Base-by-base conservation (phyloP, 257 asterid species). In the Prunella vulgaris region DNA sequence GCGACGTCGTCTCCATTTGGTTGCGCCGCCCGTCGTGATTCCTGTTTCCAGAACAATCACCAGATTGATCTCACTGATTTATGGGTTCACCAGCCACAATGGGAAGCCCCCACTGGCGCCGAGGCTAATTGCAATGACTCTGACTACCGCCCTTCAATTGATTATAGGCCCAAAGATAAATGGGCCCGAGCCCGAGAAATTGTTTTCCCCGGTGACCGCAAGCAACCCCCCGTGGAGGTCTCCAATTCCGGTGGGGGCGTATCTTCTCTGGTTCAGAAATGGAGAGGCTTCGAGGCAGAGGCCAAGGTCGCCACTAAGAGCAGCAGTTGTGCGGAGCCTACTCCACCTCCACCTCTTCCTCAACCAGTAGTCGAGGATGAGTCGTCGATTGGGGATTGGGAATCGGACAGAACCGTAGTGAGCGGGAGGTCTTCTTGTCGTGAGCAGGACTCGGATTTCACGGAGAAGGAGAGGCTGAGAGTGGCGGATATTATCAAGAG, bases 221-320 rank as follows among this genome's bases (percentile, higher is more conserved):
- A 61, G 18, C 44, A 21, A 25, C 60, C 81, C 0, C 60, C 81
- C 0, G 83, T 42, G 48, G 83, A 76, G 61, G 76, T 69, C 37
- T 74, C 80, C 10, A 79, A 76, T 70, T 42, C 60, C 25, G 83
- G 87, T 0, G 95, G 88, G 0, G 94, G 90, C 14, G 96, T 92
- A 5, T 89, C 98, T 13, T 87, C 95, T 35, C 87, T 92, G 32
- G 88, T 92, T 20, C 90, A 73, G 69, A 88, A 84, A 77, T 92
- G 96, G 96, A 81, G 76, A 70, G 85, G 79, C 28, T 82, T 86
- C 58, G 96, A 85, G 86, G 81, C 87, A 0, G 86, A 70, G 27
- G 68, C 83, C 72, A 25, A 53, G 48, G 42, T 35, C 2, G 42
- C 42, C 33, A 30, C 35, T 21, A 64, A 72, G 62, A 82, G 30